Base-by-base conservation (phyloP, 768 basidiomycete species). In the Termitomyces sp. region DNA sequence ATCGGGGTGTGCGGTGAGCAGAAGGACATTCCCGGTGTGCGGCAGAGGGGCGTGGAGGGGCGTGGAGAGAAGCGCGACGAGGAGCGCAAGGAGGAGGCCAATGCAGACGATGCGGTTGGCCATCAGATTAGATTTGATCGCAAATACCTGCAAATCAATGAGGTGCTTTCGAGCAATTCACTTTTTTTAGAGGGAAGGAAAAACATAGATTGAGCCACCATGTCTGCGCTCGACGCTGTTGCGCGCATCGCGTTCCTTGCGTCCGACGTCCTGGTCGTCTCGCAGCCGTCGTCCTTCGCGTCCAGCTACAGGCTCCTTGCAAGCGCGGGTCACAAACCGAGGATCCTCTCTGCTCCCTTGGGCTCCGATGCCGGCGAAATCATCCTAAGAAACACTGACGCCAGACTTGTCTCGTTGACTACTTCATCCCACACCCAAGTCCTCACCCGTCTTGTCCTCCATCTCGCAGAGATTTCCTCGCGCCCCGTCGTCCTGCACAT, bases 1-100 rank as follows among this genome's bases (percentile, higher is more conserved):
- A 68, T 97, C 94, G 2, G 94, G 94, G 68, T 98, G 94, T 28
- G 94, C 93, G 0, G 94, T 96, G 46, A 98, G 70, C 3, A 97
- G 69, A 37, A 94, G 75, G 34, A 90, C 68, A 37, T 70, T 70
- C 6, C 58, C 46, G 3, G 45, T 47, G 39, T 41, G 12, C 3
- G 47, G 9, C n/a, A 56, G 48, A 12, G 52, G 13, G 44, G 70
- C 69, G 26, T 70, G 64, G 0, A 70, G 52, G 10, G 77, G 73
- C 16, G 59, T 52, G 60, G 67, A 68, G 1, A 79, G 65, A 22
- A 73, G 62, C 4, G 68, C 72, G 7, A 71, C 39, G 41, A 75
- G 52, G 47, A 75, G 51, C 1, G 72, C 64, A 48, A 77, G 44
- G 34, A 73, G 36, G 46, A 75, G 50, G 49, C 65, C 62, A 55